Conservation (phyloP, 805 yeast species). For the Zygotorulaspora chibaensis region DNA sequence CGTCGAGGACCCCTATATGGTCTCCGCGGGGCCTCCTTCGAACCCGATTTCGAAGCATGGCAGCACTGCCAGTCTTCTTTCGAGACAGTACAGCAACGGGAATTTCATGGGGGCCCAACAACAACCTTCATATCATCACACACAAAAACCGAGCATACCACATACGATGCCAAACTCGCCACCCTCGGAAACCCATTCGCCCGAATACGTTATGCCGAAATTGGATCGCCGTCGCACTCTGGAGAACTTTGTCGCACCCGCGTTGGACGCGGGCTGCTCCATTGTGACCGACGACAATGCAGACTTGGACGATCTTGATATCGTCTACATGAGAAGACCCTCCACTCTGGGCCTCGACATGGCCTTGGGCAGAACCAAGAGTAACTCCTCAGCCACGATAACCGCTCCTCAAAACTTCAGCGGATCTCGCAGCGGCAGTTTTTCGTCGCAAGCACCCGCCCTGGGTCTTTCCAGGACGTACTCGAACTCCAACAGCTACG, state of each 20-base stretch:
- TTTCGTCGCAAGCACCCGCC: conserved; percentile 1
- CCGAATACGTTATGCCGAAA: conserved; percentile 25
- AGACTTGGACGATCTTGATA: conserved; percentile 64
- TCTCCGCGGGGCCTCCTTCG: conserved; percentile 6
- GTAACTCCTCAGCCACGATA: conserved; percentile 22
- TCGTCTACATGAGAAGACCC: conserved; percentile 60
- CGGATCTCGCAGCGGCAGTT: background rate
- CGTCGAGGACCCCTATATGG: conserved; percentile 52
- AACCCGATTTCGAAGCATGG: conserved; percentile 13
- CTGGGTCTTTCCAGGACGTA: conserved; percentile 10
- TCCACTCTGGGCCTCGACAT: conserved; percentile 46
- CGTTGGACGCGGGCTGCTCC: conserved; percentile 71
- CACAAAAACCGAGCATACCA: conserved; percentile 2
- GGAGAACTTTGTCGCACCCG: conserved; percentile 76
- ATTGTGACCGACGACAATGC: conserved; percentile 52
- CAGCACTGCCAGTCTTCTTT: conserved; percentile 11
- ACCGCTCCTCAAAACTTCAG: conserved; percentile 11
- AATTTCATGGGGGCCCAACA: background rate
- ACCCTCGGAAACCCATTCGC: conserved; percentile 15
- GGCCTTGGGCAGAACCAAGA: conserved; percentile 38
- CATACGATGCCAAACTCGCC: conserved; percentile 13
- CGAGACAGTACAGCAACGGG: conserved; percentile 13
- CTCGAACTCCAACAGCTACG: conserved; percentile 12
- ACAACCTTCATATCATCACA: background rate
- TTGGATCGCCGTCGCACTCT: conserved; percentile 40